Conservation (phyloP, 768 basidiomycete species). For the Trametes meyenii region DNA sequence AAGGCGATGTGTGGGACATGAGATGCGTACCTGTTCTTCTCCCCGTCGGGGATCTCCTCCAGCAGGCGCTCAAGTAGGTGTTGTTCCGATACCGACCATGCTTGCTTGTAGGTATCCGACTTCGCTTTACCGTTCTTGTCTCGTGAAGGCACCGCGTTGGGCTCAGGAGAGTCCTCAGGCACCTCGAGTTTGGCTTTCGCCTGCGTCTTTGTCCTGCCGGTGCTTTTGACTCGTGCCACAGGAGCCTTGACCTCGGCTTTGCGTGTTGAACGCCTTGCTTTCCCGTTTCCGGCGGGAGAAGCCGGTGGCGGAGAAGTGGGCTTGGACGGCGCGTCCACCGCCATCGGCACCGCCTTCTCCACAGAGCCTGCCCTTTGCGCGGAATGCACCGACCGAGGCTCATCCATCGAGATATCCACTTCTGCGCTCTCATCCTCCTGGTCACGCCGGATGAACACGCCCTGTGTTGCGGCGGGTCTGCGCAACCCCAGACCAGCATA, state of each 20-base stretch:
- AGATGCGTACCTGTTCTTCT: constrained; percentile 62
- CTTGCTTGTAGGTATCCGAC: constrained; percentile 81
- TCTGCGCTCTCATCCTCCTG: constrained; percentile 62
- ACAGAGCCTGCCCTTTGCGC: neutral
- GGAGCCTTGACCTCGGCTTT: constrained; percentile 5
- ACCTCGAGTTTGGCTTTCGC: neutral
- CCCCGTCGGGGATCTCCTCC: constrained; percentile 76
- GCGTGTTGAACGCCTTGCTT: constrained; percentile 19
- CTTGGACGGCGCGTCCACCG: constrained; percentile 22
- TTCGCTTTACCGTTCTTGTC: constrained; percentile 42
- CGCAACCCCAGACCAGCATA: constrained; percentile 26
- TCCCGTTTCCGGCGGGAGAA: neutral
- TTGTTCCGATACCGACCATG: constrained; percentile 78
- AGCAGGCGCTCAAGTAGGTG: constrained; percentile 73
- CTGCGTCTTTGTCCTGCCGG: constrained; percentile 13
- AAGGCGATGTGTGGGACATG: constrained; percentile 23
- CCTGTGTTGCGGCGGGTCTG: constrained; percentile 34
- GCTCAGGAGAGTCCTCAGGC: constrained; percentile 4
- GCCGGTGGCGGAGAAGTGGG: constrained; percentile 18
- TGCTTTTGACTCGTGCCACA: neutral
- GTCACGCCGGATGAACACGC: constrained; percentile 59
- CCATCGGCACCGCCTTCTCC: constrained; percentile 15
- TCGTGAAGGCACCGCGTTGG: neutral
- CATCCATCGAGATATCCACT: constrained; percentile 52
- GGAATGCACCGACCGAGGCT: constrained; percentile 1